A percentile compares a stretch with the other conserved stretches of the same genome.
Conservation (phyloP, 768 basidiomycete species). For the Daedalea quercina region DNA sequence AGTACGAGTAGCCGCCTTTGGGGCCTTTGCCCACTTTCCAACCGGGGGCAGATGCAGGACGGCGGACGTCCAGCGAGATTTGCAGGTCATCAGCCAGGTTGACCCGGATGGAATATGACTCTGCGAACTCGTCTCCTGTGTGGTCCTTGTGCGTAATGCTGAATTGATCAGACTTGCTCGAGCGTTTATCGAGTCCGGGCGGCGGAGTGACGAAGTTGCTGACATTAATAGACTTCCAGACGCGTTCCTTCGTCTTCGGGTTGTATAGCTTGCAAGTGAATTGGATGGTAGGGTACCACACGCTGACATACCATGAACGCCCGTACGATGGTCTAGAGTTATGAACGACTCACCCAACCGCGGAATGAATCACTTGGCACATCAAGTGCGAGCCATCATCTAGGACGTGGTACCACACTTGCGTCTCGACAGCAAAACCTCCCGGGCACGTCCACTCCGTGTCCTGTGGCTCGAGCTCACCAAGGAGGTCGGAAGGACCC, state of each 20-base stretch:
- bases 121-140: conserved; percentile 54
- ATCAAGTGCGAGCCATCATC: conserved; percentile 75
- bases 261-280: conserved; percentile 88
- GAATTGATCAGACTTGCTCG: conserved; percentile 81
- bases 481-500: conserved; percentile 53
- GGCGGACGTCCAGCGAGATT: conserved; percentile 65
- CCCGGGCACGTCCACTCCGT: conserved; percentile 75
- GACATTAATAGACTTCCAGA: conserved; percentile 87
- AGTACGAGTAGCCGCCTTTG: conserved; percentile 86
- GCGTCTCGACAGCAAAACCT: conserved; percentile 89
- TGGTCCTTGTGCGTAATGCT: conserved; percentile 62
- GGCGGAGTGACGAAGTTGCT: conserved; percentile 72
- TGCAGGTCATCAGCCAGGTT: conserved; percentile 78
- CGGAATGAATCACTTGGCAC: conserved; percentile 84
- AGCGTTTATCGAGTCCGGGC: conserved; percentile 78
- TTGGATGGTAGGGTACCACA: conserved; percentile 94
- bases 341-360: conserved; percentile 64
- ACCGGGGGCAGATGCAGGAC: conserved; percentile 68
- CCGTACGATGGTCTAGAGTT: neutral
- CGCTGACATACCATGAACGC: conserved; percentile 32
- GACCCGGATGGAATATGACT: conserved; percentile 73
- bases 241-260: conserved; percentile 61
- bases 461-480: conserved; percentile 71
- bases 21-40: conserved; percentile 89
- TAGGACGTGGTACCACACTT: conserved; percentile 76